Evolutionary conservation across 257 asterid genomes (phyloP), one percentile per base, ranked within the genome.

Genomic region (Cinchona pubescens): DNA sequence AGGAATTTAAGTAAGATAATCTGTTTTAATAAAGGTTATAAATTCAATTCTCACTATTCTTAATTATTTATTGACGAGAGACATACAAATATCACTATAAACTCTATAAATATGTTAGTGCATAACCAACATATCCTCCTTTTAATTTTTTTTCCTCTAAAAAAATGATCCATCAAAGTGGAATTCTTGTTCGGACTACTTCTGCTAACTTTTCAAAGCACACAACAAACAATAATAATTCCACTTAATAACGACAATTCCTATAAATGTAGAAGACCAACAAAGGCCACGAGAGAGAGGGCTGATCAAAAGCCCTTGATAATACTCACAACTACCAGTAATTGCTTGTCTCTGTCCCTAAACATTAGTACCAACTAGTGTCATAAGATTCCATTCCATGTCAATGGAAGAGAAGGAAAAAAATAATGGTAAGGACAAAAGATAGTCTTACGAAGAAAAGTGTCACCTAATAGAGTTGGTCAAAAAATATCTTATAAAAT

Each of bases 401-500:
- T 3, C 11, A 35, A 72, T 0, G 56, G 42, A 34, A 27, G 55
- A 23, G 19, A 25, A 56, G 32, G 4, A 69, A 40, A 42, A 7
- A 19, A 16, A 75, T 35, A 30, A 66, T 25, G 34, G 71, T 14
- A 34, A 16, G 60, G 69, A 67, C 69, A 72, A 82, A 60, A 81
- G 81, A 79, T 74, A 81, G 76, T 80, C 46, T 59, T 21, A 59
- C 10, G 64, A 59, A 62, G 15, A 30, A 4, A 58, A n/a, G n/a
- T n/a, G n/a, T n/a, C n/a, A n/a, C n/a, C n/a, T n/a, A n/a, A n/a
- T n/a, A n/a, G n/a, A n/a, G n/a, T n/a, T n/a, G n/a, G n/a, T n/a
- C n/a, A n/a, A n/a, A n/a, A n/a, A n/a, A n/a, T n/a, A n/a, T n/a
- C n/a, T n/a, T n/a, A n/a, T n/a, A n/a, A n/a, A n/a, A n/a, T n/a